These are phyloP conservation scores for Encephalitozoon intestinalis DNA, from an alignment of 371 early-diverging fungal species.

Conservation along the genomic window DNA sequence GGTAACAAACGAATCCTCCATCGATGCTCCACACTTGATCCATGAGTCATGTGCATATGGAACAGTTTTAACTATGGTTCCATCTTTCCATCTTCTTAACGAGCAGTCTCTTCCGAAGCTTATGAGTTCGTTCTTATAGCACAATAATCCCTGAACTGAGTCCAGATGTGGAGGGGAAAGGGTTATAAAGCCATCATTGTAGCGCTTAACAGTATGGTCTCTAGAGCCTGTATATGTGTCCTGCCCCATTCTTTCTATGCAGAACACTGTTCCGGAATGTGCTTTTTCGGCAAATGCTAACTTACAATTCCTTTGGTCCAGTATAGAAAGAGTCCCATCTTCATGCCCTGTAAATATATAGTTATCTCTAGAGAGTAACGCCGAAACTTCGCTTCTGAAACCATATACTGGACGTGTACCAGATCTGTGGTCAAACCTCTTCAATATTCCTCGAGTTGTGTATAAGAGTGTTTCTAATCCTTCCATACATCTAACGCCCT, in stretches of 20 bases:
- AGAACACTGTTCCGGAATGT: slow-evolving; percentile 39
- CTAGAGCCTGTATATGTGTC: slow-evolving; percentile 32
- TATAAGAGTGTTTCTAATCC: slow-evolving; percentile 17
- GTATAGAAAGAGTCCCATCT: slow-evolving; percentile 31
- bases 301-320: slow-evolving; percentile 25
- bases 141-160: slow-evolving; percentile 11
- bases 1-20: slow-evolving; percentile 34
- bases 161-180: slow-evolving; percentile 47
- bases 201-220: slow-evolving; percentile 40
- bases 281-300: neutral
- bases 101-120: slow-evolving; percentile 44
- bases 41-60: slow-evolving; percentile 51
- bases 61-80: slow-evolving; percentile 28
- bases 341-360: slow-evolving; percentile 45
- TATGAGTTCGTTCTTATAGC: slow-evolving; percentile 18
- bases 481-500: slow-evolving; percentile 6
- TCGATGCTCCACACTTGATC: slow-evolving; percentile 22
- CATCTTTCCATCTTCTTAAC: slow-evolving; percentile 29
- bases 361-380: neutral
- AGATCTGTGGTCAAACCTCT: neutral
- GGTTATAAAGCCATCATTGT: neutral
- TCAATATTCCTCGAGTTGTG: slow-evolving; percentile 27
- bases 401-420: slow-evolving; percentile 12
- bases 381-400: slow-evolving; percentile 25
- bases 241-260: slow-evolving; percentile 6